These are phyloP conservation scores for Nicotiana otophora DNA, from an alignment of 257 asterid species.

Conservation along the genomic window DNA sequence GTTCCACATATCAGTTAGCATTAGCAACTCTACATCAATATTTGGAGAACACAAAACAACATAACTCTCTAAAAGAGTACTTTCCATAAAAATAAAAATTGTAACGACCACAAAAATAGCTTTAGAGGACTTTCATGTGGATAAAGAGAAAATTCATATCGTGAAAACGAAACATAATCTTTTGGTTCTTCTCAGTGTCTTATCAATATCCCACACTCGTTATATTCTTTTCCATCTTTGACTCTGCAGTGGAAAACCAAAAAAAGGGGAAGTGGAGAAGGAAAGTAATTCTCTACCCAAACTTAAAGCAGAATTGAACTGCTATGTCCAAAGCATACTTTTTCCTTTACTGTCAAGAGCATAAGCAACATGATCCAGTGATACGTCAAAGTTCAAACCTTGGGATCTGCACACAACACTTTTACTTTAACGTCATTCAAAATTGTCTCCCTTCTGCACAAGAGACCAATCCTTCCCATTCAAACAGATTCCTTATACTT, in stretches of 20 bases:
- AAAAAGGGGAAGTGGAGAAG: not conserved
- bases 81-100: not conserved
- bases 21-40: not conserved
- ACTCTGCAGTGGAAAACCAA: not conserved
- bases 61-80: not conserved
- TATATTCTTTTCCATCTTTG: not conserved
- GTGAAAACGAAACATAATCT: not conserved
- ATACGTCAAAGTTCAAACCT: constrained; percentile 5
- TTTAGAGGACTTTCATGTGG: not conserved
- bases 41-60: not conserved
- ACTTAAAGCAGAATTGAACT: not conserved
- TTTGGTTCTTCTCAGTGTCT: not conserved
- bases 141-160: not conserved
- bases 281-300: not conserved
- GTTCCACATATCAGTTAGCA: not conserved
- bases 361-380: constrained; percentile 9
- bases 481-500: constrained; percentile 16
- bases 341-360: not conserved
- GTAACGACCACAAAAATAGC: not conserved
- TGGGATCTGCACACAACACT: constrained; percentile 12
- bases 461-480: not conserved
- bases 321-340: not conserved
- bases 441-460: constrained; percentile 21
- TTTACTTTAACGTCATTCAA: constrained; percentile 26
- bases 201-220: not conserved